These are phyloP conservation scores for Schizothecium vesticola DNA, from an alignment of 495 filamentous ascomycete genomes.

Conservation along the genomic window DNA sequence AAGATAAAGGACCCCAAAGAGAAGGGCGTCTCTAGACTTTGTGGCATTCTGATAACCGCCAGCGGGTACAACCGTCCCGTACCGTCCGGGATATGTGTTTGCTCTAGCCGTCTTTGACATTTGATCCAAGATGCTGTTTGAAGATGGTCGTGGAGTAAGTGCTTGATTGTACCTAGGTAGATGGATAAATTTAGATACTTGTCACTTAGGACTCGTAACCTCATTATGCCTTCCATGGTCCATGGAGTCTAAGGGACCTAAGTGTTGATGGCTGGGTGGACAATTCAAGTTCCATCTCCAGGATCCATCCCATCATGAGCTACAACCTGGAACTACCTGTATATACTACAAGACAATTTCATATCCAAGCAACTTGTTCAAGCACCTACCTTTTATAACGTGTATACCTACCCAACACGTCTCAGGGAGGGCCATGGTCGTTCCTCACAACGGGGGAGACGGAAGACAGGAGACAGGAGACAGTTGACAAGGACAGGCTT, in stretches of 20 bases:
- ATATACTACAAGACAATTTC: too few relatives aligned
- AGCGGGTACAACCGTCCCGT: not conserved
- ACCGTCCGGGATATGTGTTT: not conserved
- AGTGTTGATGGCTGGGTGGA: too few relatives aligned
- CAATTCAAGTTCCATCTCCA: too few relatives aligned
- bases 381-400: not conserved
- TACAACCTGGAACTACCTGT: too few relatives aligned
- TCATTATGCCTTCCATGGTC: not conserved
- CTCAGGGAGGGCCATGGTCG: too few relatives aligned
- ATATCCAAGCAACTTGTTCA: not conserved
- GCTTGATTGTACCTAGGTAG: not conserved
- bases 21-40: not conserved
- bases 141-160: not conserved
- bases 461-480: too few relatives aligned
- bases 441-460: too few relatives aligned
- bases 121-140: not conserved
- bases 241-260: not conserved
- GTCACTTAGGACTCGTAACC: not conserved
- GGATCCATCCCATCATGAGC: too few relatives aligned
- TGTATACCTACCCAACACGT: too few relatives aligned
- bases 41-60: not conserved
- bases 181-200: not conserved
- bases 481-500: not conserved
- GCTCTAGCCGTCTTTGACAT: not conserved
- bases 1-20: not conserved